A percentile compares a stretch with the other conserved stretches of the same genome.
These are phyloP conservation scores for Myrmaecium sp. DNA, from an alignment of 2,329 filamentous ascomycete genomes.

Conservation along the genomic window DNA sequence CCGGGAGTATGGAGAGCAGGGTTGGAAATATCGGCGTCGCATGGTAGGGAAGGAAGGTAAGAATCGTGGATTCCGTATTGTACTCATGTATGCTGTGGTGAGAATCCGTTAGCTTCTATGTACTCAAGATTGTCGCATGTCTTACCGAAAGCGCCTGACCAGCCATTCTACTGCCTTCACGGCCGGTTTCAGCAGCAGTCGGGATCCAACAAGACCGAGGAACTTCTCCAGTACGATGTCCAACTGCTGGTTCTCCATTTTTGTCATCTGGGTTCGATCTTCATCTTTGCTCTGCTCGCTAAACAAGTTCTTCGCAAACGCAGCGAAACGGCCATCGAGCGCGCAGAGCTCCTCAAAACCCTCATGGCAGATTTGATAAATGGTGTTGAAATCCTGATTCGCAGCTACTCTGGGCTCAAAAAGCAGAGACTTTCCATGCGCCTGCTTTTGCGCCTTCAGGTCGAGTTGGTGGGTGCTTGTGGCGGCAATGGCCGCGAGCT, in stretches of 20 bases:
- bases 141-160: conserved; percentile 69
- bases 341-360: conserved; percentile 85
- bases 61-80: conserved; percentile 61
- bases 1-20: conserved; percentile 70
- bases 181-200: conserved; percentile 68
- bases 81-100: conserved; percentile 65
- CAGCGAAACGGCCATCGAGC: conserved; percentile 61
- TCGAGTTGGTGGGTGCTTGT: conserved; percentile 83
- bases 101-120: conserved; percentile 3
- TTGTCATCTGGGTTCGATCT: conserved; percentile 72
- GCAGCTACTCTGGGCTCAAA: conserved; percentile 76
- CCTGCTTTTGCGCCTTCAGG: conserved; percentile 78
- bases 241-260: conserved; percentile 64
- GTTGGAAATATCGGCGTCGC: conserved; percentile 70
- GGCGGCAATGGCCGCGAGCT: conserved; percentile 82
- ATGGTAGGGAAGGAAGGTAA: conserved; percentile 88
- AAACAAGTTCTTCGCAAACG: conserved; percentile 67
- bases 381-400: conserved; percentile 74
- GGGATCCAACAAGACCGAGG: conserved; percentile 58
- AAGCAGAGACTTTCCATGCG: conserved; percentile 87
- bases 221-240: conserved; percentile 67
- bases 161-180: conserved; percentile 93
- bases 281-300: conserved; percentile 83
- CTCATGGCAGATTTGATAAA: conserved; percentile 74
- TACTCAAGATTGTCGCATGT: conserved; percentile 5